Evolutionary conservation across 169 alveolate genomes (phyloP).

Genomic region (Eimeria maxima): DNA sequence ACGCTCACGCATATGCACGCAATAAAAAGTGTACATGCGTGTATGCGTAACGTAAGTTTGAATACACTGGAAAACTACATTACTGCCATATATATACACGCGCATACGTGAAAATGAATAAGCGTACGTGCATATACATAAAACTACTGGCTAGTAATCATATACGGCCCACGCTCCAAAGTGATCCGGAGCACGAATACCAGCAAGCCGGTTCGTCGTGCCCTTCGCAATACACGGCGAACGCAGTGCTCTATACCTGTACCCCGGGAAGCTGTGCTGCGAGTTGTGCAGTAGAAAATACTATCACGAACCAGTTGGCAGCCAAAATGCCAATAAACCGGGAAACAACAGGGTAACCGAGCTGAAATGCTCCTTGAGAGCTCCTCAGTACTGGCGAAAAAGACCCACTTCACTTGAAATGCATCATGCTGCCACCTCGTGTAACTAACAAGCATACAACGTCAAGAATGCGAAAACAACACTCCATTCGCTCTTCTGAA

Average conservation of each 20-base stretch:
- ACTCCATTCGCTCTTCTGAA: not conserved
- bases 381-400: not conserved
- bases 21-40: not conserved
- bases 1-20: not conserved
- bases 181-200: not conserved
- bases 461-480: not conserved
- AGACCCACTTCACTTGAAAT: not conserved
- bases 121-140: not conserved
- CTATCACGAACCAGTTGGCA: not conserved
- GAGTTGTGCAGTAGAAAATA: not conserved
- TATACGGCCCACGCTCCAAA: not conserved
- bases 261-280: not conserved
- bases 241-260: not conserved
- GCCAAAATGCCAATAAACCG: constrained; percentile 13
- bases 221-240: not conserved
- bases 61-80: not conserved
- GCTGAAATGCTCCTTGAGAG: not conserved
- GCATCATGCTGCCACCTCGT: not conserved
- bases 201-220: not conserved
- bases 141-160: not conserved
- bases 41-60: not conserved
- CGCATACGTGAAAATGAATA: not conserved
- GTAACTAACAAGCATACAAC: not conserved
- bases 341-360: not conserved
- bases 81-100: not conserved